Base-by-base conservation (phyloP, 306 rosid species). In the Canavalia ensiformis region DNA sequence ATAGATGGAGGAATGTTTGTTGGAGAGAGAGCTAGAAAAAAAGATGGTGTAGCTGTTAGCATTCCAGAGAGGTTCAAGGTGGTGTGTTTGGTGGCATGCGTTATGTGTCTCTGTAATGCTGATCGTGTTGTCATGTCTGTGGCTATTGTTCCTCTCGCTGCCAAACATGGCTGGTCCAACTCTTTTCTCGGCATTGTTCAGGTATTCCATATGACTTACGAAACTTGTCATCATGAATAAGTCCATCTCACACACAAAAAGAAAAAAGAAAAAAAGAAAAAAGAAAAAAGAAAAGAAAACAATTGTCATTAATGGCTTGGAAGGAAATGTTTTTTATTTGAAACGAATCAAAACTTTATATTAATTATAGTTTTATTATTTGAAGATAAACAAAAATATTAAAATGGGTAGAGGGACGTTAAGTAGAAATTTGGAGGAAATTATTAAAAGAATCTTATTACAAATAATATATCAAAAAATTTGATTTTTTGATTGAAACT, bases 71-170 rank as follows among this genome's bases (percentile, higher is more conserved):
- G 98, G 84, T 79, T 89, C 63, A 95, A 90, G 86, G 97, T 95
- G 78, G 98, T 84, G 77, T 83, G 70, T 31, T 84, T 95, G 82
- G 69, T 92, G 57, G 98, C 97, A 9, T 89, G 90, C 52, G 97
- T 89, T 1, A 95, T 95, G 98, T 92, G 98, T 39, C 83, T 95
- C 2, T 92, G 97, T 52, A 95, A 95, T 82, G 98, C 97, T 0
- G 98, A 95, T 41, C 82, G 98, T n/a, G 97, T 95, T 4, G 98
- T 95, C 12, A 95, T 95, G 98, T 95, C 98, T 0, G 97, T 95
- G 1, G 97, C 98, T 12, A 45, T 95, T 64, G 97, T 95, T 44
- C 98, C 98, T 2, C 92, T 95, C 0, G 98, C 97, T 28, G 89
- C 90, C 8, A 84, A 89, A 81, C 70, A 88, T 67, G 97, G 97